Conservation (phyloP, 306 rosid species). For the Cucurbita pepo region DNA sequence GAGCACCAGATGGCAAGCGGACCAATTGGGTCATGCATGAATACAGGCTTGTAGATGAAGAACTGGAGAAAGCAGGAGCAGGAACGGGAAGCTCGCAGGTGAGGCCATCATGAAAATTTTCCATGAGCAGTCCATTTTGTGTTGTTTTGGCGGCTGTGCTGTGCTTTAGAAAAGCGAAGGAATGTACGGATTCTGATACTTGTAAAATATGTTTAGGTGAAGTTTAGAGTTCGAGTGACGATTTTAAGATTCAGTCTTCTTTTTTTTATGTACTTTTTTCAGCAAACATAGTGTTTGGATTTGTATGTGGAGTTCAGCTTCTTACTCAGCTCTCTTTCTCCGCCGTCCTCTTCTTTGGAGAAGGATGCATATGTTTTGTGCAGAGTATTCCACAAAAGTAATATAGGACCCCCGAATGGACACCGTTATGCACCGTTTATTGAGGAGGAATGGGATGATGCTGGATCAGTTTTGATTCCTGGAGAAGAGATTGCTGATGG, state of each 20-base stretch:
- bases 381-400: constrained; percentile 97
- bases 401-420: constrained; percentile 96
- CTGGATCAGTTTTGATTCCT: constrained; percentile 35
- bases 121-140: constrained; percentile 3
- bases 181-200: constrained; percentile 1
- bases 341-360: constrained; percentile 29
- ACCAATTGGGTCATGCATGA: constrained; percentile 99
- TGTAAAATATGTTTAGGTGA: constrained; percentile 1
- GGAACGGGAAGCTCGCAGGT: constrained; percentile 67
- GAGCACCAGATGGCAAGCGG: constrained; percentile 88
- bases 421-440: constrained; percentile 95
- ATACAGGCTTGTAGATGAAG: constrained; percentile 81
- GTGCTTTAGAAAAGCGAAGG: constrained; percentile 3
- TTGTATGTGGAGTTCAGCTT: constrained; percentile 3
- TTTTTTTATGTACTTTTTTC: not conserved
- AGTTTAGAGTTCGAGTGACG: not conserved
- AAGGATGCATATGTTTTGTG: constrained; percentile 93
- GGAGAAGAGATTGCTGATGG: constrained; percentile 33
- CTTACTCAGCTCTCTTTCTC: constrained; percentile 1
- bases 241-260: not conserved
- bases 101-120: constrained; percentile 24
- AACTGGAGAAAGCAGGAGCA: constrained; percentile 40
- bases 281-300: constrained; percentile 2
- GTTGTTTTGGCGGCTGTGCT: constrained; percentile 7
- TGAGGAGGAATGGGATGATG: constrained; percentile 95